phyloP scores from a whole-genome alignment of 345 rosid genomes.

The Arabidopsis suecica region DNA sequence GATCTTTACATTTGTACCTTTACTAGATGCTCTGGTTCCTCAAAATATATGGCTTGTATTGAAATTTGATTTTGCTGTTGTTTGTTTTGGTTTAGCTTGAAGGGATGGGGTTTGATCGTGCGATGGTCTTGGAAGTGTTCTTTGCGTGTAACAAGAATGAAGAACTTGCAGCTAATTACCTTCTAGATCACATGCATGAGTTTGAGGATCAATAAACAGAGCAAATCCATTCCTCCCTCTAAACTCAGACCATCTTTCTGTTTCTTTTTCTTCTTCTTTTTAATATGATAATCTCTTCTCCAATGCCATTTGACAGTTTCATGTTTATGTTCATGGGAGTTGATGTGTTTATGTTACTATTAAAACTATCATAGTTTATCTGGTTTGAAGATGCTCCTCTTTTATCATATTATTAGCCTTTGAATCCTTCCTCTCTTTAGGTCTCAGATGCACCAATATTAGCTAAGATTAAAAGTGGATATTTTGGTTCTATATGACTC shows the following conservation, averaged over 20 bases:
- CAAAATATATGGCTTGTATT: neutral
- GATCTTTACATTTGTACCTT: neutral
- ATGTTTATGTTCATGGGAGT: slow-evolving; percentile 48
- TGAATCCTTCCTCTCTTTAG: neutral
- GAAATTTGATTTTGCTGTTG: neutral
- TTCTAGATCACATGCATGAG: slow-evolving; percentile 90
- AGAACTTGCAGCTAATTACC: slow-evolving; percentile 93
- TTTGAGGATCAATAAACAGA: slow-evolving; percentile 68
- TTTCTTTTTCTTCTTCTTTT: slow-evolving; percentile 7
- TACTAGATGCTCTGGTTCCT: neutral
- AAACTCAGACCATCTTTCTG: slow-evolving; percentile 36
- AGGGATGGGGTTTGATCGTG: slow-evolving; percentile 90
- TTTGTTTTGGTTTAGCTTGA: slow-evolving; percentile 61
- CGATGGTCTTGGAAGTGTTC: slow-evolving; percentile 77
- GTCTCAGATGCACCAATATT: neutral
- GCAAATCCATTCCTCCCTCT: slow-evolving; percentile 27
- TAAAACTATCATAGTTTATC: slow-evolving; percentile 42
- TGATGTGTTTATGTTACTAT: slow-evolving; percentile 40
- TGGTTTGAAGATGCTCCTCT: slow-evolving; percentile 30
- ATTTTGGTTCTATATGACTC: neutral
- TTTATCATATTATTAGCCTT: neutral
- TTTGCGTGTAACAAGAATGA: slow-evolving; percentile 97
- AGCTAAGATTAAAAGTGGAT: neutral
- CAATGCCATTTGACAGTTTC: slow-evolving; percentile 44
- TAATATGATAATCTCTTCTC: slow-evolving; percentile 27